phyloP scores from a whole-genome alignment of 2,329 filamentous ascomycete species.

The Phaeosphaeriaceae sp. region DNA sequence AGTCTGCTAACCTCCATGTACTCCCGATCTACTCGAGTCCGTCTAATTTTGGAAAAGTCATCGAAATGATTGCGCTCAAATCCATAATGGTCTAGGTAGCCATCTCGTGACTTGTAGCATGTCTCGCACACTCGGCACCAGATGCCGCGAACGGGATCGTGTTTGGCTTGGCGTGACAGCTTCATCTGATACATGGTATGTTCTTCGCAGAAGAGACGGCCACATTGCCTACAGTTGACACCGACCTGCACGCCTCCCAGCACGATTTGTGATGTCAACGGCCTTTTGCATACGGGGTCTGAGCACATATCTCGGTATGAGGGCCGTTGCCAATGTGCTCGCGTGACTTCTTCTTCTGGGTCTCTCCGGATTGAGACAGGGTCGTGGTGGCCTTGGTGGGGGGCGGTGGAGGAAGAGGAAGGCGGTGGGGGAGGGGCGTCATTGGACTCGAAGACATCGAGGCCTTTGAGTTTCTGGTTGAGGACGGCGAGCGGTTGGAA shows the following conservation, averaged over 20 bases:
- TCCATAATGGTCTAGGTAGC: conserved; percentile 88
- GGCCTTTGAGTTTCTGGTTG: conserved; percentile 90
- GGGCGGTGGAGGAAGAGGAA: conserved; percentile 35
- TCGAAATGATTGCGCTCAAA: conserved; percentile 72
- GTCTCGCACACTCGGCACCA: conserved; percentile 98
- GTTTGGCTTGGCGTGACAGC: conserved; percentile 83
- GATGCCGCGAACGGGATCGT: conserved; percentile 86
- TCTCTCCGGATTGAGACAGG: conserved; percentile 58
- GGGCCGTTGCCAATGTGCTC: conserved; percentile 85
- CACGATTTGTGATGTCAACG: conserved; percentile 58
- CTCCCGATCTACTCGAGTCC: conserved; percentile 80
- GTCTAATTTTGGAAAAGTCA: conserved; percentile 73
- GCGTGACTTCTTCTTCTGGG: conserved; percentile 88
- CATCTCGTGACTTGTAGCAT: conserved; percentile 96
- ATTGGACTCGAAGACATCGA: conserved; percentile 95
- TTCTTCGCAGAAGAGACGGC: conserved; percentile 91
- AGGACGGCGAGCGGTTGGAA: conserved; percentile 91
- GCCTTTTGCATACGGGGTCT: conserved; percentile 77
- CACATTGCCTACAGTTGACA: conserved; percentile 93
- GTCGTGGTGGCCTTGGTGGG: conserved; percentile 38
- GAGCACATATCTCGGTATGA: conserved; percentile 80
- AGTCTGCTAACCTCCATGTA: conserved; percentile 86
- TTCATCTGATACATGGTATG: conserved; percentile 99
- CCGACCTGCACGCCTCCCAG: conserved; percentile 80
- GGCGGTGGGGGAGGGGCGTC: conserved; percentile 62